Base-by-base conservation (phyloP, 805 yeast genomes). In the Candida xyloterini region DNA sequence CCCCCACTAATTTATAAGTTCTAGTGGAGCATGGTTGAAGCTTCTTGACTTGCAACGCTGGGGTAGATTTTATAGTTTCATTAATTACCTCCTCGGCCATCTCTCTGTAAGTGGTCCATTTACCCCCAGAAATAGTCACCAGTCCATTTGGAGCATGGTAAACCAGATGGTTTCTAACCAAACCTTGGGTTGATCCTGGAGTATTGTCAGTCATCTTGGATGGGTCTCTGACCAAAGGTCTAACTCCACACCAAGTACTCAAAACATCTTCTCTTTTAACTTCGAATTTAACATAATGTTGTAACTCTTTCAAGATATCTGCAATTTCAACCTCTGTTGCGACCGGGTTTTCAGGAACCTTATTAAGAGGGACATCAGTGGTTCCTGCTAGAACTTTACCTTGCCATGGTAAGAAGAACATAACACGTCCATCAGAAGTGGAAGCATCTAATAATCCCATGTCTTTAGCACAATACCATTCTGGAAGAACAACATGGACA, bases 331-430 rank as follows among this genome's bases (percentile, higher is more conserved):
- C 84, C 65, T 90, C 96, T 30, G 81, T 71, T 21, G 98, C 95
- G 35, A 79, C 74, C 41, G 97, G 97, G 56, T 74, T 78, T 51
- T 72, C 79, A 30, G 87, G 86, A 39, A 83, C 78, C 48, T 70
- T 69, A 47, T 75, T 76, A 67, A 83, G 66, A 30, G 96, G 95
- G 37, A 87, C 83, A 68, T 90, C 98, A 40, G 98, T 90, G 46
- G 98, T 90, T 61, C 98, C 98, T 43, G 96, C 96, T 50, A 90
- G 73, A 24, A 90, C 95, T 63, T 89, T 85, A 5, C 96, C 96
- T 70, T 89, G 96, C 97, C 97, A 90, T 53, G 98, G 98, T 63
- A 90, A 72, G 71, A 91, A 90, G 68, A 90, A 90, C 84, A 91
- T 85, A 38, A 90, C 97, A 66, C 98, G 80, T 42, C 97, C 97